A percentile compares a stretch with the other conserved stretches of the same genome.
These are phyloP conservation scores for Rhizopogon rudus DNA, from an alignment of 768 basidiomycete genomes.

Conservation along the genomic window DNA sequence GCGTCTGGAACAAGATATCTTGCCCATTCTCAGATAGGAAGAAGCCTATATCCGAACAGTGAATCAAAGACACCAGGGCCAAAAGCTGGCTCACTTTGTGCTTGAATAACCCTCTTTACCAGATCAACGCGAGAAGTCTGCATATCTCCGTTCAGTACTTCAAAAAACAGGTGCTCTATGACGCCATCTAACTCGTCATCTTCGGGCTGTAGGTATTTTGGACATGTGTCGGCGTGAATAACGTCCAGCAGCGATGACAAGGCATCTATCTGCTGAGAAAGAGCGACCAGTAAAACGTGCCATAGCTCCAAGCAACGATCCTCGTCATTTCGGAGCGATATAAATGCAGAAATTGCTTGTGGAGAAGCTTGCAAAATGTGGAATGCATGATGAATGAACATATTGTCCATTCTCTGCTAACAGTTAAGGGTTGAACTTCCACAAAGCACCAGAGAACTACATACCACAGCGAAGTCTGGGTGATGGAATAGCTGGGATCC, in stretches of 20 bases:
- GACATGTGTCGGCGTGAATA: slow-evolving; percentile 33
- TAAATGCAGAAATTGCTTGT: neutral
- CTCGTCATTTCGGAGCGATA: slow-evolving; percentile 30
- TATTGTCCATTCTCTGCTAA: slow-evolving; percentile 42
- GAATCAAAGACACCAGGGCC: neutral
- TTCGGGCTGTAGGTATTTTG: slow-evolving; percentile 40
- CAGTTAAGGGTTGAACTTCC: neutral
- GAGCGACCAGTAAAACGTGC: slow-evolving; percentile 40
- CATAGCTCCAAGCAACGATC: slow-evolving; percentile 33
- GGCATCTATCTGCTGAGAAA: slow-evolving; percentile 32
- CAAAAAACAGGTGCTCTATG: slow-evolving; percentile 34
- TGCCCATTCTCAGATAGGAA: slow-evolving; percentile 30
- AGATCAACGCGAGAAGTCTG: slow-evolving; percentile 26
- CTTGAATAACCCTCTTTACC: slow-evolving; percentile 34
- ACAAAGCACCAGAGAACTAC: slow-evolving; percentile 10
- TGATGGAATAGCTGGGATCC: slow-evolving; percentile 46
- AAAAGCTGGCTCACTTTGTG: slow-evolving; percentile 29
- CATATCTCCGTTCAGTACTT: slow-evolving; percentile 25
- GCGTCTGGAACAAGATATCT: slow-evolving; percentile 24
- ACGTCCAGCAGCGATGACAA: slow-evolving; percentile 37
- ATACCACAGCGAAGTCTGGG: slow-evolving; percentile 37
- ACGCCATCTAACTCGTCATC: slow-evolving; percentile 41
- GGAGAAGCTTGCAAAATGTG: slow-evolving; percentile 37
- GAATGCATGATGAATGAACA: slow-evolving; percentile 34
- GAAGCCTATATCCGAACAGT: slow-evolving; percentile 10